A percentile compares a stretch with the other conserved stretches of the same genome.
These are phyloP conservation scores for Acanthamoeba quina DNA, from an alignment of 208 protist genomes.

Conservation along the genomic window DNA sequence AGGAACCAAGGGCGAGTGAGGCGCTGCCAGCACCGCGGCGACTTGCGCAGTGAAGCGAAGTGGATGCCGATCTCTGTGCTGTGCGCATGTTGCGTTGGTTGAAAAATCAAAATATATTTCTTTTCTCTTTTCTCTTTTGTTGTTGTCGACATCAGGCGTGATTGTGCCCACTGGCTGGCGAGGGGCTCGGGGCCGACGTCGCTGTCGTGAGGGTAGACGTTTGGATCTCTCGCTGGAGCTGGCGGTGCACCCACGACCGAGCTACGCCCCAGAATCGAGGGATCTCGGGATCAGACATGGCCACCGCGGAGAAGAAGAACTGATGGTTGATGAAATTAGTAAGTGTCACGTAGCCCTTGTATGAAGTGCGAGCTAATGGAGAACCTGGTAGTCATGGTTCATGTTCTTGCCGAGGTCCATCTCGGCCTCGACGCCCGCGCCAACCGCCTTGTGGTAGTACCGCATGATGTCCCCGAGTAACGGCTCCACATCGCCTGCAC, in stretches of 20 bases:
- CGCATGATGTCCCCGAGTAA: slow-evolving; percentile 34
- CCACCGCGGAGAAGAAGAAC: not conserved
- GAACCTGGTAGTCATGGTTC: slow-evolving; percentile 65
- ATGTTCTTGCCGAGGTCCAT: slow-evolving; percentile 25
- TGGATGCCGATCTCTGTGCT: not conserved
- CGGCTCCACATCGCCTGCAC: slow-evolving; percentile 35
- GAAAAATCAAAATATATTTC: not conserved
- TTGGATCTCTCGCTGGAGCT: not conserved
- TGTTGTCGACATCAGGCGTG: not conserved
- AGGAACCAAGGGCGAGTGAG: too few relatives aligned
- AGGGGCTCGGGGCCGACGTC: not conserved
- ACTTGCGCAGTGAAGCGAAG: not conserved
- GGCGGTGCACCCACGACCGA: not conserved
- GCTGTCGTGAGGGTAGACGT: not conserved
- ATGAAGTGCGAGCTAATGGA: not conserved
- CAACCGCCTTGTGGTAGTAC: slow-evolving; percentile 5
- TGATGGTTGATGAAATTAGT: not conserved
- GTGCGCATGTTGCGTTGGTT: not conserved
- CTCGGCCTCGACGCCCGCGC: not conserved
- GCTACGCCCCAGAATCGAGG: not conserved
- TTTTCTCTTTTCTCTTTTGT: not conserved
- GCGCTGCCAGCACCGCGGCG: too few relatives aligned
- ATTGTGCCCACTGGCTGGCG: not conserved
- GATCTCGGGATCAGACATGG: not conserved
- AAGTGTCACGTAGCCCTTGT: not conserved